These are phyloP conservation scores for Agaricus bisporus DNA, from an alignment of 768 basidiomycete genomes.

Conservation along the genomic window DNA sequence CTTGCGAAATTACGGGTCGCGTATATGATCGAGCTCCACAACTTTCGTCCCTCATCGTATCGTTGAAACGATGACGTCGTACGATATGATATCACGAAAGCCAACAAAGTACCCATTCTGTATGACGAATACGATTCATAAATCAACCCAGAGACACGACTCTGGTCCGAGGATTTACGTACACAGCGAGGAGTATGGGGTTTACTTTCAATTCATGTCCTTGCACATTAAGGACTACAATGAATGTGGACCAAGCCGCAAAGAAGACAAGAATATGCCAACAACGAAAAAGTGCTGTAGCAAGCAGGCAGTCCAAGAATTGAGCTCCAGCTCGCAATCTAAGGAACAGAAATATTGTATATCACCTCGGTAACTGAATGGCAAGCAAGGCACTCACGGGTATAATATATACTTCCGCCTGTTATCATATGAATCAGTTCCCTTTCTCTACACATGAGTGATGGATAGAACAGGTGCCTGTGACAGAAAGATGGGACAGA, in stretches of 20 bases:
- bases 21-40: slow-evolving; percentile 66
- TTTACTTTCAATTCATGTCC: slow-evolving; percentile 37
- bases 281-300: slow-evolving; percentile 46
- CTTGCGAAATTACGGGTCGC: slow-evolving; percentile 53
- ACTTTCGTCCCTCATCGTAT: slow-evolving; percentile 67
- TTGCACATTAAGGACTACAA: slow-evolving; percentile 46
- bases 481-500: too few species aligned
- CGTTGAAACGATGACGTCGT: slow-evolving; percentile 70
- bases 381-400: too few species aligned
- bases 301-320: slow-evolving; percentile 35
- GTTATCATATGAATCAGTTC: too few species aligned
- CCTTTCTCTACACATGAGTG: too few species aligned
- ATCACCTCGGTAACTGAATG: too few species aligned
- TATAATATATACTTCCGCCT: too few species aligned
- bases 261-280: slow-evolving; percentile 68
- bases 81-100: slow-evolving; percentile 69
- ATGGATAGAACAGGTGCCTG: too few species aligned
- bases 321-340: slow-evolving; percentile 31
- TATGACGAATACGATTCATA: slow-evolving; percentile 3
- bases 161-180: slow-evolving; percentile 19
- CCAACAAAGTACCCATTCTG: slow-evolving; percentile 58
- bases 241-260: slow-evolving; percentile 51
- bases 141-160: background rate
- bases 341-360: slow-evolving; percentile 1
- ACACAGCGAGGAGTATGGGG: slow-evolving; percentile 65